Evolutionary conservation across 2,329 filamentous ascomycete species (phyloP).

Genomic region (Aureobasidium leucospermi): DNA sequence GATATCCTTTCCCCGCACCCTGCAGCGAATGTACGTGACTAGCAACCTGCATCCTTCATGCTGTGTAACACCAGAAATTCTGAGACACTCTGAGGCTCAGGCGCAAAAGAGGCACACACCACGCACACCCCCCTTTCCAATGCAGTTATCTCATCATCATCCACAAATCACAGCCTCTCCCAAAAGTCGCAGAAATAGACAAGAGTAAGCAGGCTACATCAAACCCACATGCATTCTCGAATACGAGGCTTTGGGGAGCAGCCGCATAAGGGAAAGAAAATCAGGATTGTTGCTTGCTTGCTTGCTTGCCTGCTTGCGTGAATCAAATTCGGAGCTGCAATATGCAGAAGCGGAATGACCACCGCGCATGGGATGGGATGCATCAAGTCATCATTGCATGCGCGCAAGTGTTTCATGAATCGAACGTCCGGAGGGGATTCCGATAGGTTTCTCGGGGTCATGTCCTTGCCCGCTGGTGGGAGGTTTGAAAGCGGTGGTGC

Average conservation of each 20-base stretch:
- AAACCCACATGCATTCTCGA: background rate
- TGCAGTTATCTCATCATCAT: background rate
- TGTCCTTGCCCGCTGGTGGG: no score
- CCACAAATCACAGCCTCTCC: background rate
- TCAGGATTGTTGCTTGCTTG: background rate
- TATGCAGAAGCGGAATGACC: no score
- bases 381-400: background rate
- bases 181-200: background rate
- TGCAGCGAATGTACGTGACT: background rate
- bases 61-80: constrained; percentile 1
- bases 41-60: background rate
- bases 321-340: no score
- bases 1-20: background rate
- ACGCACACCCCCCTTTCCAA: background rate
- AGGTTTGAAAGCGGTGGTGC: no score
- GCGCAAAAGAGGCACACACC: no score
- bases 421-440: background rate
- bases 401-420: background rate
- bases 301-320: no score
- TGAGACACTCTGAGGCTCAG: background rate
- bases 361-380: no score
- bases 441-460: background rate
- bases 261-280: background rate
- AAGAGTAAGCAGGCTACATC: background rate
- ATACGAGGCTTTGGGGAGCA: background rate